Evolutionary conservation across 2,329 filamentous ascomycete genomes (phyloP), one percentile per base, ranked within the genome.

Genomic region (Fusarium sp.): DNA sequence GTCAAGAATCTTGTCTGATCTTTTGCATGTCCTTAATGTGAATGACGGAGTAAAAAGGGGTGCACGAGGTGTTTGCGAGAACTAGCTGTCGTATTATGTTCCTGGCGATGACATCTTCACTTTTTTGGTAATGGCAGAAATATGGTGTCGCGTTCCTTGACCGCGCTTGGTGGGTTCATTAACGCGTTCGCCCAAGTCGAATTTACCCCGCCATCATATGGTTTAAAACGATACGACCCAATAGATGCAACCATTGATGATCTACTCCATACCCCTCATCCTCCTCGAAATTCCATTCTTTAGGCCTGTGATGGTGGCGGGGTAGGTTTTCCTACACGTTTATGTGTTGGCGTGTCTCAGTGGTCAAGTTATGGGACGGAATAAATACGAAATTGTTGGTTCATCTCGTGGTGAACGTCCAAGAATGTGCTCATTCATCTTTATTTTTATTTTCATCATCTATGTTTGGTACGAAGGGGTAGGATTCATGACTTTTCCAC

Each of bases 191-290:
- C 43, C 35, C 51, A 46, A 52, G 45, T 52, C 27, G 15, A 47
- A 6, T 30, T 35, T 64, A 75, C 73, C 73, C 73, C 73, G 73
- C 73, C 68, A 75, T 71, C 67, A 64, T 65, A 72, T 45, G 62
- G 72, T 32, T 37, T 74, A 74, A 14, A 65, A 45, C 59, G 44
- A 75, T 75, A 68, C n/a, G 15, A 40, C 43, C 53, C 43, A 33
- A 39, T 62, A 65, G 14, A 35, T 62, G 55, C 56, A 65, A 51
- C n/a, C 48, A 30, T 17, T 40, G 17, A 22, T 11, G 27, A 62
- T 60, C 43, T 67, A 62, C 23, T 23, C 23, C 23, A 7, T 23
- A 23, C 72, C 71, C 72, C 71, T 71, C 25, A 25, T 25, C 72
- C 51, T 62, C 22, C 15, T 48, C 11, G 27, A 49, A 43, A 43